phyloP scores from a whole-genome alignment of 495 filamentous ascomycete genomes.

The Daldinia concentrica region DNA sequence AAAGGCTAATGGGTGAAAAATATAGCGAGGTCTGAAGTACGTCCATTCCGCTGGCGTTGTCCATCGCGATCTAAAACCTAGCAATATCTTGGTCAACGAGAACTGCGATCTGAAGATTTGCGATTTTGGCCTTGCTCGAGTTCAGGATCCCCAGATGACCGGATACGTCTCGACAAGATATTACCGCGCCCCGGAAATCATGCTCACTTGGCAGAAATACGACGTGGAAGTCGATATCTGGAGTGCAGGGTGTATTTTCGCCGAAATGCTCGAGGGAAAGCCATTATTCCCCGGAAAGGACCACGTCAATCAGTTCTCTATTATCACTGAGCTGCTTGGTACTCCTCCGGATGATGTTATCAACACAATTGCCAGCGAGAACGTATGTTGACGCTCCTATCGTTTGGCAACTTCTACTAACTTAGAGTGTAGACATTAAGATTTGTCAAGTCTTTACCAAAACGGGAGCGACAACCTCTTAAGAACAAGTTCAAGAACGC shows the following conservation, averaged over 20 bases:
- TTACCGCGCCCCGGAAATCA: conserved; percentile 98
- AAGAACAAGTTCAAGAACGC: conserved; percentile 96
- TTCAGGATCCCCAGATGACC: conserved; percentile 99
- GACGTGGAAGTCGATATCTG: conserved; percentile 99
- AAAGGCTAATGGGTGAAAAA: conserved; percentile 22
- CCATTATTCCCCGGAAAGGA: conserved; percentile 98
- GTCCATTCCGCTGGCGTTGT: conserved; percentile 98
- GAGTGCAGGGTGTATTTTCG: conserved; percentile 99
- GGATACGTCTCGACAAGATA: conserved; percentile 99
- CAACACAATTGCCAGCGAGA: conserved; percentile 97
- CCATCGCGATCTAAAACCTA: conserved; percentile 96
- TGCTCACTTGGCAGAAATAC: conserved; percentile 99
- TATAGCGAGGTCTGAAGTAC: conserved; percentile 95
- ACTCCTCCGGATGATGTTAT: conserved; percentile 99
- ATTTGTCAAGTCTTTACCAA: conserved; percentile 98
- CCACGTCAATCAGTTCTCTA: conserved; percentile 99
- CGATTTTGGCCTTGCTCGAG: conserved; percentile 96
- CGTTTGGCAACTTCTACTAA: neutral
- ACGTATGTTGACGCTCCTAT: conserved; percentile 65
- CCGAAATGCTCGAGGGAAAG: conserved; percentile 99
- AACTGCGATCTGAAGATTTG: conserved; percentile 99
- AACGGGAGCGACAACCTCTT: conserved; percentile 89
- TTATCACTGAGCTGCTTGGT: conserved; percentile 96
- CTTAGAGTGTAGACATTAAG: conserved; percentile 76
- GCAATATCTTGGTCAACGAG: conserved; percentile 98